These are phyloP conservation scores for Rhizodiscina lignyota DNA, from an alignment of 495 filamentous ascomycete species.

Conservation along the genomic window DNA sequence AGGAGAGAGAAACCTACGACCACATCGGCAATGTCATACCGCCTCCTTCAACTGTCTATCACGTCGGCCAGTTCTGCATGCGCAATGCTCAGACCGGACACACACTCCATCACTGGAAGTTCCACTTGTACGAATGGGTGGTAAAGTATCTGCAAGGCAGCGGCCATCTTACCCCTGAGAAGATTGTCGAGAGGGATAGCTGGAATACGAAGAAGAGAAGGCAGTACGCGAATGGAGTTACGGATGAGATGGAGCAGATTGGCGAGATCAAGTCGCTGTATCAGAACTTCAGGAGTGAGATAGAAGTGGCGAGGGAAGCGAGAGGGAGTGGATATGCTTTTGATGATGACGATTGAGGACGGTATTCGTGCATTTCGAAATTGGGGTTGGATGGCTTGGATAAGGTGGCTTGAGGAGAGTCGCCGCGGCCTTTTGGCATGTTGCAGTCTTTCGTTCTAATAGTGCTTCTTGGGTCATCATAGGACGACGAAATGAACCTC, in stretches of 20 bases:
- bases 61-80: slow-evolving; percentile 38
- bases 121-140: slow-evolving; percentile 54
- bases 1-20: slow-evolving; percentile 12
- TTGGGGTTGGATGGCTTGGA: too few relatives aligned
- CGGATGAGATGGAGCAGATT: slow-evolving; percentile 37
- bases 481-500: too few relatives aligned
- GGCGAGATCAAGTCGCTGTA: slow-evolving; percentile 41
- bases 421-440: too few relatives aligned
- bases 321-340: slow-evolving; percentile 9
- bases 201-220: slow-evolving; percentile 34
- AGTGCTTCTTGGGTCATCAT: too few relatives aligned
- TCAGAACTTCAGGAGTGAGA: slow-evolving; percentile 38
- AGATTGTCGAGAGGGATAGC: slow-evolving; percentile 36
- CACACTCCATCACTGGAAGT: slow-evolving; percentile 58
- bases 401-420: too few relatives aligned
- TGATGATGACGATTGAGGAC: too few relatives aligned
- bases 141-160: slow-evolving; percentile 37
- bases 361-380: too few relatives aligned
- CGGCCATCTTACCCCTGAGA: slow-evolving; percentile 34
- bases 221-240: slow-evolving; percentile 37
- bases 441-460: too few relatives aligned
- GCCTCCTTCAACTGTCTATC: slow-evolving; percentile 13
- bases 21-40: slow-evolving; percentile 15
- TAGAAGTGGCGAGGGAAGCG: slow-evolving; percentile 34
- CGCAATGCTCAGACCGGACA: slow-evolving; percentile 54